Conservation (phyloP, 2,329 filamentous ascomycete genomes). For the Pseudovirgaria hyperparasitica region DNA sequence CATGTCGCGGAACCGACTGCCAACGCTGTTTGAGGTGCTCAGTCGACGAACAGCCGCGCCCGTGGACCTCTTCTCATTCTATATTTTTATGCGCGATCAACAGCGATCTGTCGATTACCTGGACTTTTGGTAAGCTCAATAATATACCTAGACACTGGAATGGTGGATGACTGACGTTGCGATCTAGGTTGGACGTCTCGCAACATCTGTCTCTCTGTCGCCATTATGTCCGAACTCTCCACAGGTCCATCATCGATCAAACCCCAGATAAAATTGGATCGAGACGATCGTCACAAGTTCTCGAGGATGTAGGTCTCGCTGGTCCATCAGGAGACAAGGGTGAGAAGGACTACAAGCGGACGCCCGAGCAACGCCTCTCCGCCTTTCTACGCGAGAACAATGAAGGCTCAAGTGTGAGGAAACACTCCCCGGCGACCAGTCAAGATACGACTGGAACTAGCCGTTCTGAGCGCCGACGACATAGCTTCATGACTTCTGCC, state of each 20-base stretch:
- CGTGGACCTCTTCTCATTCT: conserved; percentile 96
- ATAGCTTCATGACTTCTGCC: conserved; percentile 44
- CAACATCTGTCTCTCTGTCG: conserved; percentile 97
- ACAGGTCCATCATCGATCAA: conserved; percentile 81
- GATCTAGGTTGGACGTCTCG: conserved; percentile 84
- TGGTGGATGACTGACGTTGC: too few relatives aligned
- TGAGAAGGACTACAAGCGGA: too few relatives aligned
- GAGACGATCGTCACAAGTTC: conserved; percentile 74
- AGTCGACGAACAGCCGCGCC: conserved; percentile 89
- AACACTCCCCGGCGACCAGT: conserved; percentile 36
- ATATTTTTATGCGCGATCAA: conserved; percentile 99
- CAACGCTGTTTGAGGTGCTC: conserved; percentile 89
- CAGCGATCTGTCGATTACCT: conserved; percentile 96
- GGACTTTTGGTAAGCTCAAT: conserved; percentile 73
- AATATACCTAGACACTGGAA: too few relatives aligned
- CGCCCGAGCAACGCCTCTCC: conserved; percentile 81
- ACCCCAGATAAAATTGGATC: conserved; percentile 80
- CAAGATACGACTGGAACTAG: conserved; percentile 40
- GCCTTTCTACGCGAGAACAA: conserved; percentile 63
- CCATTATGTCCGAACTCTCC: conserved; percentile 91
- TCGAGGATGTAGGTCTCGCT: conserved; percentile 53
- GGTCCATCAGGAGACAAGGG: conserved; percentile 51
- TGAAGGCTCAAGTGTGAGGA: conserved; percentile 27
- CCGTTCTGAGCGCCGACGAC: conserved; percentile 42
- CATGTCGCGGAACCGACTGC: conserved; percentile 62